phyloP scores from a whole-genome alignment of 805 yeast genomes.

The Osmozyma mogii region DNA sequence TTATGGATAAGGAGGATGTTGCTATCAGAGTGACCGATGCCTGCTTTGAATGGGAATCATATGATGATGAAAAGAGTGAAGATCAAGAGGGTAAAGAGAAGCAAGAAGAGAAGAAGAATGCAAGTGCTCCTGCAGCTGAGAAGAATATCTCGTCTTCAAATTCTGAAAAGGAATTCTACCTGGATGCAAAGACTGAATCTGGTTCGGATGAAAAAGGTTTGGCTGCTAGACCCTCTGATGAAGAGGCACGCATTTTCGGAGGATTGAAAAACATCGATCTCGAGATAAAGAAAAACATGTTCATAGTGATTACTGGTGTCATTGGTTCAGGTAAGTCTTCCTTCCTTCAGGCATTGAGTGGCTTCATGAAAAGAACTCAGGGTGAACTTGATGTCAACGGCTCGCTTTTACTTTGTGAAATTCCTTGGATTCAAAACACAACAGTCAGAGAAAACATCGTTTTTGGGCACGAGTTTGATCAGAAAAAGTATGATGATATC shows the following conservation, averaged over 20 bases:
- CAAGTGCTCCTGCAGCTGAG: background rate
- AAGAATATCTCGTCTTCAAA: too few relatives aligned
- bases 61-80: constrained; percentile 13
- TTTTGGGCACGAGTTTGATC: constrained; percentile 54
- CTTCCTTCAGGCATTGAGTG: constrained; percentile 60
- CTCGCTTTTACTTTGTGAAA: constrained; percentile 45
- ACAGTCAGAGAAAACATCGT: constrained; percentile 67
- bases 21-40: constrained; percentile 49
- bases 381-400: constrained; percentile 55
- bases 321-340: constrained; percentile 83
- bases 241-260: constrained; percentile 22
- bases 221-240: background rate
- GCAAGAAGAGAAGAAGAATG: constrained; percentile 7
- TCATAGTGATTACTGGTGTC: constrained; percentile 68
- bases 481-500: constrained; percentile 43
- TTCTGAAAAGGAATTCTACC: too few relatives aligned
- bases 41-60: constrained; percentile 58
- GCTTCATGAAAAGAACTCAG: constrained; percentile 49
- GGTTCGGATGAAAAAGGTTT: constrained; percentile 1
- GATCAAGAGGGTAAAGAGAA: constrained; percentile 11
- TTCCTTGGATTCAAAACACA: constrained; percentile 80
- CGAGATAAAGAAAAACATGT: constrained; percentile 53
- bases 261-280: constrained; percentile 48
- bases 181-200: too few relatives aligned
- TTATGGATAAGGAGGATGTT: constrained; percentile 20